Evolutionary conservation across 208 protist genomes (phyloP).

Genomic region (Naegleria fowleri): DNA sequence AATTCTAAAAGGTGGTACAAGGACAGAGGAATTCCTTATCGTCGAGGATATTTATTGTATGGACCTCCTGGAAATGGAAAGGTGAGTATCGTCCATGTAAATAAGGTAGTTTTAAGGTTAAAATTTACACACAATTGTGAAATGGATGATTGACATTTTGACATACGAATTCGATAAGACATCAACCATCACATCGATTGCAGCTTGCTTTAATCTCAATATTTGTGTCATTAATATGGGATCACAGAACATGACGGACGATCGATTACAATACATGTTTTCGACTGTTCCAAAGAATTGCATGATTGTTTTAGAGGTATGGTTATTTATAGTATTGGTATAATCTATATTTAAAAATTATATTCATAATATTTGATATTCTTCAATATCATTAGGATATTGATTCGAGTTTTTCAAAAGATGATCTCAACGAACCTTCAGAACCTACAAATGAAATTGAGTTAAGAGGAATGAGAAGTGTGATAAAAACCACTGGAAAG

Average conservation of each 20-base stretch:
- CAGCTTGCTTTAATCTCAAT: slow-evolving; percentile 72
- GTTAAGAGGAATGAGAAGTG: slow-evolving; percentile 46
- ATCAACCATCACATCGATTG: slow-evolving; percentile 78
- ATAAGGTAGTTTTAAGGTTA: too few relatives aligned
- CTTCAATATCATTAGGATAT: too few relatives aligned
- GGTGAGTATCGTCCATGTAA: too few relatives aligned
- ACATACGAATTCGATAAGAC: neutral
- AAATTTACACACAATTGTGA: too few relatives aligned
- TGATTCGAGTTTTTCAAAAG: slow-evolving; percentile 73
- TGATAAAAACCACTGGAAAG: slow-evolving; percentile 42
- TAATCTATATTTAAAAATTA: too few relatives aligned
- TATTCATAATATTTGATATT: too few relatives aligned
- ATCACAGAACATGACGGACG: slow-evolving; percentile 71
- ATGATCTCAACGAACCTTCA: neutral
- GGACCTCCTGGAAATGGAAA: slow-evolving; percentile 26
- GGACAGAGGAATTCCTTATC: neutral
- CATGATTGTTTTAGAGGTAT: slow-evolving; percentile 85
- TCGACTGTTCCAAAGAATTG: slow-evolving; percentile 62
- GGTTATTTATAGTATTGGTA: too few relatives aligned
- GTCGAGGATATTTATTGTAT: slow-evolving; percentile 45
- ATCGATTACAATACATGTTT: slow-evolving; percentile 70
- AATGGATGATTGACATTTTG: too few relatives aligned
- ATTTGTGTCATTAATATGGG: slow-evolving; percentile 84
- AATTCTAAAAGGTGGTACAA: neutral
- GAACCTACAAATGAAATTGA: slow-evolving; percentile 45